Base-by-base conservation (phyloP, 2,329 filamentous ascomycete species). In the Penicillium sp. region DNA sequence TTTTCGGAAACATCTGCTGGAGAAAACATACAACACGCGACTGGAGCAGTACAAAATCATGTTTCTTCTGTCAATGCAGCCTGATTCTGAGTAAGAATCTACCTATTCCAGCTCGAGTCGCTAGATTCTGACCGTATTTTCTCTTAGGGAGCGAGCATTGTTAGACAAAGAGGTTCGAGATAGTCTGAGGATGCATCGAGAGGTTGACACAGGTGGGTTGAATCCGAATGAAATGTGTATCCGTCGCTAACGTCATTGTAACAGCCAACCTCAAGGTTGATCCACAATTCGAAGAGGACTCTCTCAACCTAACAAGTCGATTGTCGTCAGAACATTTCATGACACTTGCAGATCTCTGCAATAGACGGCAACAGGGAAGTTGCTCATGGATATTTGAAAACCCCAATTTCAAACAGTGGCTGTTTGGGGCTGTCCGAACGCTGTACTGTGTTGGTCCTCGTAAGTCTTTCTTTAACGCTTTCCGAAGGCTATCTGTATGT, bases 11-110 rank as follows among this genome's bases (percentile, higher is more conserved):
- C 58, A 59, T 15, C 57, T 74, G 6, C 38, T 74, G 34, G 71
- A 73, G 4, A 63, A 57, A 2, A 72, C 67, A 0, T 70, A 66
- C 52, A 41, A 73, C 6, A 66, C 70, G 0, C 61, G 67, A 4
- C 41, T 74, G 34, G 72, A 74, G 41, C 71, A 73, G 48, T 74
- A 67, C 41, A 73, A 73, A 56, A 60, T 69, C 10, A 61, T 70
- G 43, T 55, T 73, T 7, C 28, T 74, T 1, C 42, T 74, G 4
- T 52, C 67, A 0, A 65, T 69, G 58, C 71, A 74, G 48, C 64
- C 71, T 1, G 67, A 71, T 10, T 71, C 71, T 0, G 35, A 52
- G 64, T 67, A 60, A 42, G 55, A 5, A 6, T 25, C 22, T 2
- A 25, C 22, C 22, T 25, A 4, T 25, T 25, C 22, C 22, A 25